A percentile compares a stretch with the other conserved stretches of the same genome.
phyloP scores from a whole-genome alignment of 177 flowering plant species.

The Vitis hybrid region DNA sequence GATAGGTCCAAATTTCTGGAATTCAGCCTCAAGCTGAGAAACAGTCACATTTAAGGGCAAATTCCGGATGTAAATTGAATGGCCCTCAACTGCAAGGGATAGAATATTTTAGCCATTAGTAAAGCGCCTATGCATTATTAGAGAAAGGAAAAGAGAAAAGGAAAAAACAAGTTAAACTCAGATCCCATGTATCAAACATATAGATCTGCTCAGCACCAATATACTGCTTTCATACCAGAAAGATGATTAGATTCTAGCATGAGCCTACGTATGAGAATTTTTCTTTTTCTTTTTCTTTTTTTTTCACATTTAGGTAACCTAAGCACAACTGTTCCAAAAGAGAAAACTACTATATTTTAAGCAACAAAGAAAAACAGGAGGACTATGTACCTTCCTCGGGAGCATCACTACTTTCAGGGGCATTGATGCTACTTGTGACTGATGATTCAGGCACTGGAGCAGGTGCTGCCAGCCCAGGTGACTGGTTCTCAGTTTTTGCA shows the following conservation, averaged over 20 bases:
- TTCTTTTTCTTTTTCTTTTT: neutral
- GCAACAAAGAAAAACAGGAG: neutral
- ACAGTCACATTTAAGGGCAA: slow-evolving; percentile 52
- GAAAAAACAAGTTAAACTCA: neutral
- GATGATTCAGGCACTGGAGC: slow-evolving; percentile 39
- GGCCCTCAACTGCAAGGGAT: slow-evolving; percentile 52
- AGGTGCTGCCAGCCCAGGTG: slow-evolving; percentile 21
- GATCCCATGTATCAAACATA: neutral
- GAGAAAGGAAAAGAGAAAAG: neutral
- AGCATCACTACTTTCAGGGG: slow-evolving; percentile 30
- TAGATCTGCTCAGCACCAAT: neutral
- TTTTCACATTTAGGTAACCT: neutral
- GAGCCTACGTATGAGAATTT: neutral
- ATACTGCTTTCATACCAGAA: neutral
- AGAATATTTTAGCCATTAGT: neutral
- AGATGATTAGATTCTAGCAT: neutral
- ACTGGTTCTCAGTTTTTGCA: slow-evolving; percentile 36
- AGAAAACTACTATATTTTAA: neutral
- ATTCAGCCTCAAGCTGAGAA: slow-evolving; percentile 58
- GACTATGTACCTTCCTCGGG: slow-evolving; percentile 51
- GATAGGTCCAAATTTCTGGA: slow-evolving; percentile 75
- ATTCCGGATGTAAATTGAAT: slow-evolving; percentile 64
- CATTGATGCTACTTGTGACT: slow-evolving; percentile 23
- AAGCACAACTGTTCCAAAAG: neutral
- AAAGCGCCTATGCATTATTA: neutral